These are phyloP conservation scores for Pterocarpus santalinus DNA, from an alignment of 306 rosid species.

Conservation along the genomic window DNA sequence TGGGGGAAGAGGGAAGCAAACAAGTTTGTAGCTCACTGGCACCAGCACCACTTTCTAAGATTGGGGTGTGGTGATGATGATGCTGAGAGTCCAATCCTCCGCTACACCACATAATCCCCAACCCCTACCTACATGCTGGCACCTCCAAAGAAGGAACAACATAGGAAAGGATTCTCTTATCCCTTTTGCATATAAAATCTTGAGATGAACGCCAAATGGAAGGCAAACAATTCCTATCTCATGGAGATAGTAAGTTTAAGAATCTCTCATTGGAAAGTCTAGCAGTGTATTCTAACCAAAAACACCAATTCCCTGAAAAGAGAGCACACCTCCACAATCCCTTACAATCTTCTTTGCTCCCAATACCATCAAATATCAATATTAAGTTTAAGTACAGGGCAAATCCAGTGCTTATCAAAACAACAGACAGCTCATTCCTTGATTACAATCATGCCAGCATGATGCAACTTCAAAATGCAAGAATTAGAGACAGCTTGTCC, in stretches of 20 bases:
- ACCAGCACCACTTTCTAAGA: neutral
- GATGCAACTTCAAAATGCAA: conserved; percentile 37
- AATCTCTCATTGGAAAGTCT: conserved; percentile 4
- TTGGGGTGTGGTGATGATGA: neutral
- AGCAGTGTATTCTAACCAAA: conserved; percentile 13
- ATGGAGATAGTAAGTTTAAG: neutral
- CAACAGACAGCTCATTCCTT: conserved; percentile 36
- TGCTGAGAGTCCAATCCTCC: neutral
- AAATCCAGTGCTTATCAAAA: conserved; percentile 36
- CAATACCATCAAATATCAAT: conserved; percentile 15
- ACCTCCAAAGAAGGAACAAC: neutral
- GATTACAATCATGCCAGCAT: conserved; percentile 20
- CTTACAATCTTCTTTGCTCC: conserved; percentile 25
- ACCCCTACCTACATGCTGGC: neutral
- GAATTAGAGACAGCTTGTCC: conserved; percentile 22
- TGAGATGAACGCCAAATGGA: conserved; percentile 4
- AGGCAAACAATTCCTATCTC: neutral
- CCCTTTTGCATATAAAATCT: conserved; percentile 10
- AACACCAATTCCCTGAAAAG: conserved; percentile 8
- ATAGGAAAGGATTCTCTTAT: neutral
- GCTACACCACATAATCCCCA: neutral
- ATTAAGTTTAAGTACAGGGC: conserved; percentile 14
- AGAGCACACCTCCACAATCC: conserved; percentile 14
- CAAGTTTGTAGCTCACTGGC: neutral
- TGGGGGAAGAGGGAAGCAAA: neutral